A percentile compares a stretch with the other conserved stretches of the same genome.
These are phyloP conservation scores for Saccharomycopsis sp. DNA, from an alignment of 805 yeast genomes.

Conservation along the genomic window DNA sequence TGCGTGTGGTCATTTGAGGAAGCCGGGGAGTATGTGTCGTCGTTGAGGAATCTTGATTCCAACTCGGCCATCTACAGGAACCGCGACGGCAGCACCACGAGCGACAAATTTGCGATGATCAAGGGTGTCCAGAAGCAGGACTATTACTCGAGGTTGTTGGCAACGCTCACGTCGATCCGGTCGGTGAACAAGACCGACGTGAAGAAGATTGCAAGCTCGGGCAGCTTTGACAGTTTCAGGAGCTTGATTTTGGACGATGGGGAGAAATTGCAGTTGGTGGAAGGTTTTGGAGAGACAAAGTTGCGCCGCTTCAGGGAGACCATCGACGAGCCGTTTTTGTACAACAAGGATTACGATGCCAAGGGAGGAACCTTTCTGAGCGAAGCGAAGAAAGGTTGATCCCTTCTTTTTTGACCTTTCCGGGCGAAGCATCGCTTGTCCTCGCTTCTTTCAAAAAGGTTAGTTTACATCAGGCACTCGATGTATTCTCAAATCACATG, in stretches of 20 bases:
- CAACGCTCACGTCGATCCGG: slow-evolving; percentile 37
- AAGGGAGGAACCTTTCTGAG: too few relatives aligned
- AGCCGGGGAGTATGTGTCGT: slow-evolving; percentile 29
- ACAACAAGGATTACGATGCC: slow-evolving; percentile 30
- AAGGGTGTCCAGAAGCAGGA: slow-evolving; percentile 37
- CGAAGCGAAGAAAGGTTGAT: too few relatives aligned
- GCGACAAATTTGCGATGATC: slow-evolving; percentile 29
- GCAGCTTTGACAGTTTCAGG: slow-evolving; percentile 30
- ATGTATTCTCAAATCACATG: too few relatives aligned
- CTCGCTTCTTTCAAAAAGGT: too few relatives aligned
- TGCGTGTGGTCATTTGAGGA: slow-evolving; percentile 42
- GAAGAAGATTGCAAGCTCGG: slow-evolving; percentile 41
- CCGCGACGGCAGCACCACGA: slow-evolving; percentile 8
- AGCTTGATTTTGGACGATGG: slow-evolving; percentile 17
- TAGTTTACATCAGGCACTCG: too few relatives aligned
- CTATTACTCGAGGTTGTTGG: slow-evolving; percentile 37
- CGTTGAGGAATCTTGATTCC: slow-evolving; percentile 14
- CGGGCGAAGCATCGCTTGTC: too few relatives aligned
- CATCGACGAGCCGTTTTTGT: slow-evolving; percentile 43
- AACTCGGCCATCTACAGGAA: slow-evolving; percentile 1
- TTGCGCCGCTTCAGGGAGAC: slow-evolving; percentile 32
- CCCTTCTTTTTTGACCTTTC: too few relatives aligned
- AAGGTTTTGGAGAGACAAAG: slow-evolving; percentile 43
- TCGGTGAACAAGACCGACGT: slow-evolving; percentile 48
- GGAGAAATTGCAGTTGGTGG: slow-evolving; percentile 28